Percentiles rank a stretch among this genome's conserved stretches.
phyloP scores from a whole-genome alignment of 2,329 filamentous ascomycete genomes.

The Colletotrichum sp. region DNA sequence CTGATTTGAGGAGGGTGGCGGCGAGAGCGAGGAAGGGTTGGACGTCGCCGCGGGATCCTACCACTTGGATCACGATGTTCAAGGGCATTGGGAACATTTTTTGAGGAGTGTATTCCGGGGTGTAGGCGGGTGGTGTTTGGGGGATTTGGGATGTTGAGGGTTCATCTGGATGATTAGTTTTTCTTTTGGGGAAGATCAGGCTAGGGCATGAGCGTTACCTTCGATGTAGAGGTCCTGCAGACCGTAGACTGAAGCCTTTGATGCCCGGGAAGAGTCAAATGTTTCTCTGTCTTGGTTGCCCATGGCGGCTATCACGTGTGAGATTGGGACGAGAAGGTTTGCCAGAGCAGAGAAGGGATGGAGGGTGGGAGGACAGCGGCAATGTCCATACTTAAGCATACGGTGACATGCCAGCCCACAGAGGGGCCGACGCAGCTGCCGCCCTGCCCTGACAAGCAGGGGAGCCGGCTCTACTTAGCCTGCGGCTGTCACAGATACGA shows the following conservation, averaged over 20 bases:
- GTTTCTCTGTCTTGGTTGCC: background rate
- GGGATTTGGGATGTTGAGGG: background rate
- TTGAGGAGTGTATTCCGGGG: background rate
- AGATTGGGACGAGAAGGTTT: background rate
- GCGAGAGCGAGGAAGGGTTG: conserved; percentile 62
- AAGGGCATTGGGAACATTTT: conserved; percentile 27
- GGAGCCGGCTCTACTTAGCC: background rate
- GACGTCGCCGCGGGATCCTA: conserved; percentile 58
- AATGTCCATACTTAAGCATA: background rate
- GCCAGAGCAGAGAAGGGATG: background rate
- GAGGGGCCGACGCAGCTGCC: background rate
- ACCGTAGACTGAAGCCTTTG: background rate
- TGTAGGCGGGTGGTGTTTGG: conserved; percentile 1
- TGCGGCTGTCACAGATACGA: background rate
- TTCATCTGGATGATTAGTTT: background rate
- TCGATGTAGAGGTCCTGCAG: conserved; percentile 5
- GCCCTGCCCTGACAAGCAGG: background rate
- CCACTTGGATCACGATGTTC: conserved; percentile 61
- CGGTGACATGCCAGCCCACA: background rate
- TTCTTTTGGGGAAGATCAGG: background rate
- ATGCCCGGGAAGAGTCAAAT: background rate
- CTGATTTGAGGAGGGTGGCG: conserved; percentile 47
- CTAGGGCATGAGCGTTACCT: background rate
- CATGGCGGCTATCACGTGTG: background rate
- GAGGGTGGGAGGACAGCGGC: background rate